Evolutionary conservation across 352 stramenopile species (phyloP).

Genomic region (Phytopythium cucurbitacearum): DNA sequence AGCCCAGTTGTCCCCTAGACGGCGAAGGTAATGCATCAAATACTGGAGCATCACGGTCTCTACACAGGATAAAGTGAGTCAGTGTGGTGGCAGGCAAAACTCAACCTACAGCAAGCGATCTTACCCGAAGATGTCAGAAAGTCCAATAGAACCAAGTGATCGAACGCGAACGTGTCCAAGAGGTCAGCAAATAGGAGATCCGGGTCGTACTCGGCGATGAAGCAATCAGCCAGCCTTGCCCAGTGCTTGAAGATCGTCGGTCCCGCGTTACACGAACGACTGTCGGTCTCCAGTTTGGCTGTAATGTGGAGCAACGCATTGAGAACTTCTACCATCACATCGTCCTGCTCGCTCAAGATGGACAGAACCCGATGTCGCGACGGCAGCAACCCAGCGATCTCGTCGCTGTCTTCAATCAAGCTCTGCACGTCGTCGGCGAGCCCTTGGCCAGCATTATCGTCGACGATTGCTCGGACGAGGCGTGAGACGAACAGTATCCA

Average conservation of each 20-base stretch:
- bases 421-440: neutral
- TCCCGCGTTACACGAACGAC: neutral
- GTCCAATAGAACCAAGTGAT: conserved; percentile 69
- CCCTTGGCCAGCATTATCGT: conserved; percentile 3
- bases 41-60: conserved; percentile 71
- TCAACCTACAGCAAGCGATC: neutral
- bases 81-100: neutral
- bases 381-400: conserved; percentile 9
- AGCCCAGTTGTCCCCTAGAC: conserved; percentile 23
- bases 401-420: neutral
- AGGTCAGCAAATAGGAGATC: conserved; percentile 60
- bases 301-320: conserved; percentile 31
- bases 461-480: conserved; percentile 16
- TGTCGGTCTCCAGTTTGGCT: neutral
- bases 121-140: conserved; percentile 67
- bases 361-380: conserved; percentile 30
- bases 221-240: conserved; percentile 3
- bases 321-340: conserved; percentile 63
- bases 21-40: conserved; percentile 47
- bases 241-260: neutral
- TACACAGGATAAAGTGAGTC: conserved; percentile 8
- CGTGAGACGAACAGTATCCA: conserved; percentile 39
- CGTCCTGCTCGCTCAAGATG: conserved; percentile 63
- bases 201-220: conserved; percentile 32
- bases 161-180: conserved; percentile 33